Evolutionary conservation across 75 land plant species (phyloP).

Genomic region (Pinus tabuliformis): DNA sequence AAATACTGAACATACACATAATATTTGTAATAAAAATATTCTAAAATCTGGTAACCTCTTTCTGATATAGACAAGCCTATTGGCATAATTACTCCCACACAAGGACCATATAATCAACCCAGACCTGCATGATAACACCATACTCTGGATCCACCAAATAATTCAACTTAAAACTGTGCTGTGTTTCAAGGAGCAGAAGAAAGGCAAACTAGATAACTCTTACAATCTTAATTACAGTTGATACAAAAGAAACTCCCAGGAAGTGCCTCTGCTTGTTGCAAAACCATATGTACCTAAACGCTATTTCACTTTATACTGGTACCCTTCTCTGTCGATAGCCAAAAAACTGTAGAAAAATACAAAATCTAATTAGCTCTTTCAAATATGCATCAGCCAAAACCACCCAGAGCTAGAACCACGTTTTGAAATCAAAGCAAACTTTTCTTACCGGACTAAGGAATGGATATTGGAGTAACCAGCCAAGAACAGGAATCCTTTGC

Average conservation of each 20-base stretch:
- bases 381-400: not conserved
- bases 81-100: not conserved
- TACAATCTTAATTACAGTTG: not conserved
- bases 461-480: constrained; percentile 86
- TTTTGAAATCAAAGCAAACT: too few relatives aligned
- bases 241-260: not conserved
- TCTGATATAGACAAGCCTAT: too few relatives aligned
- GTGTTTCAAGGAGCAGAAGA: not conserved
- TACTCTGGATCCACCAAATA: not conserved
- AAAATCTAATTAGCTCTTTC: not conserved
- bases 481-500: constrained; percentile 79
- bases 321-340: constrained; percentile 6
- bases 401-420: not conserved
- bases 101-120: not conserved
- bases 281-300: not conserved
- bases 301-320: not conserved
- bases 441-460: constrained; percentile 67
- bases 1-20: too few relatives aligned
- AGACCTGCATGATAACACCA: not conserved
- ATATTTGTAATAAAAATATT: too few relatives aligned
- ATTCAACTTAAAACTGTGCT: not conserved
- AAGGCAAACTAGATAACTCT: not conserved
- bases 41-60: too few relatives aligned
- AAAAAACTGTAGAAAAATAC: not conserved
- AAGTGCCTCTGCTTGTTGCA: not conserved